These are phyloP conservation scores for Trichoderma gamsii DNA, from an alignment of 495 filamentous ascomycete species.

Conservation along the genomic window DNA sequence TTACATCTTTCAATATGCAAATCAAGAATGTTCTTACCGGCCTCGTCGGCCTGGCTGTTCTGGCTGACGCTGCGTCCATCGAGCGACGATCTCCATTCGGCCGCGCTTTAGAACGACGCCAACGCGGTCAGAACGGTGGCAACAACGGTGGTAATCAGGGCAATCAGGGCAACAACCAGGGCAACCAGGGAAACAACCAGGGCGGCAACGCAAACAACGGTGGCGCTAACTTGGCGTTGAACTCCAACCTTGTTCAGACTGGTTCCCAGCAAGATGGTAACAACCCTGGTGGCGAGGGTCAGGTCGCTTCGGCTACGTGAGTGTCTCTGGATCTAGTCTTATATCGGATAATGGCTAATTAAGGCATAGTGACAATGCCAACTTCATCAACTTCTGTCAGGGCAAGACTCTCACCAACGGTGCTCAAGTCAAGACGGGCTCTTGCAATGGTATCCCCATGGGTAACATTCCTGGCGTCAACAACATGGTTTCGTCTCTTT, in stretches of 20 bases:
- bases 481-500: constrained; percentile 63
- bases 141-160: constrained; percentile 15
- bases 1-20: constrained; percentile 37
- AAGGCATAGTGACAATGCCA: constrained; percentile 39
- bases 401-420: constrained; percentile 67
- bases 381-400: constrained; percentile 66
- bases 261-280: constrained; percentile 35
- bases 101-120: constrained; percentile 17
- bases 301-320: constrained; percentile 51
- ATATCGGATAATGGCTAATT: not conserved
- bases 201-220: constrained; percentile 16
- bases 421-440: constrained; percentile 55
- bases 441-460: constrained; percentile 67
- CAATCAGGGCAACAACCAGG: constrained; percentile 20
- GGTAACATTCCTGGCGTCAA: constrained; percentile 59
- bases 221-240: constrained; percentile 23
- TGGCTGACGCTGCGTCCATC: constrained; percentile 35
- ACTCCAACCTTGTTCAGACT: constrained; percentile 44
- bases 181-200: constrained; percentile 20
- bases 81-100: constrained; percentile 27
- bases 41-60: constrained; percentile 36
- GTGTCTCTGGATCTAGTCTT: constrained; percentile 20
- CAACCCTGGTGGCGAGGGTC: constrained; percentile 35
- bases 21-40: constrained; percentile 39
- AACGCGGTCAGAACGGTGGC: constrained; percentile 16